Base-by-base conservation (phyloP, 345 rosid species). In the Combretum micranthum region DNA sequence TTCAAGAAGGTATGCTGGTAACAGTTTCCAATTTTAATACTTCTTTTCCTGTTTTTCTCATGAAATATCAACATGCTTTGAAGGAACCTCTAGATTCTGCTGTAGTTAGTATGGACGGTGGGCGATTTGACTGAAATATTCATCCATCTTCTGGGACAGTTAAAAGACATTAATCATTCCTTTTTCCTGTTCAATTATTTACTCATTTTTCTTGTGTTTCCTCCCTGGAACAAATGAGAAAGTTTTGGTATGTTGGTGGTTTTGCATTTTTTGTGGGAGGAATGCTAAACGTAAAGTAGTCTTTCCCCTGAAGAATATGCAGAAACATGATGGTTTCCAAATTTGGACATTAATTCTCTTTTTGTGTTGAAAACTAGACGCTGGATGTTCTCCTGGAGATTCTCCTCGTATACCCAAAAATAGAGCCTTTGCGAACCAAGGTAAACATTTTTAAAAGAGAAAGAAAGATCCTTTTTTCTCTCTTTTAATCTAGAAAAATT, bases 311-410 rank as follows among this genome's bases (percentile, higher is more conserved):
- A 7, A 9, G 13, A 21, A 17, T 14, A 14, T 42, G 17, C 44
- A 59, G 63, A 47, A 21, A 46, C 57, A 47, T 15, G 53, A 23
- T 12, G 44, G 43, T 45, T 22, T 17, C 13, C 47, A 16, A 39
- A 3, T 12, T 42, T 42, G 13, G 43, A 20, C 22, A 13, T 21
- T 1, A 26, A 13, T 63, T 50, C 37, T 17, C 55, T 73, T 61
- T 39, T 32, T 66, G 7, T 60, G 14, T 67, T 56, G n/a, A 61
- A 53, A 62, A 70, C 72, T 77, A 93, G 99, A 86, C 97, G 22
- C 76, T 93, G 70, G 97, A 93, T 75, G 82, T 85, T 60, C 93
- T 93, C 57, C 83, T 88, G 21, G 78, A 77, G 78, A 75, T 93
- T 69, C 93, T 89, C 65, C 69, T 80, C 44, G 86, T 73, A 18